phyloP scores from a whole-genome alignment of 179 eudicot genomes.

The Heliamphora pulchella region DNA sequence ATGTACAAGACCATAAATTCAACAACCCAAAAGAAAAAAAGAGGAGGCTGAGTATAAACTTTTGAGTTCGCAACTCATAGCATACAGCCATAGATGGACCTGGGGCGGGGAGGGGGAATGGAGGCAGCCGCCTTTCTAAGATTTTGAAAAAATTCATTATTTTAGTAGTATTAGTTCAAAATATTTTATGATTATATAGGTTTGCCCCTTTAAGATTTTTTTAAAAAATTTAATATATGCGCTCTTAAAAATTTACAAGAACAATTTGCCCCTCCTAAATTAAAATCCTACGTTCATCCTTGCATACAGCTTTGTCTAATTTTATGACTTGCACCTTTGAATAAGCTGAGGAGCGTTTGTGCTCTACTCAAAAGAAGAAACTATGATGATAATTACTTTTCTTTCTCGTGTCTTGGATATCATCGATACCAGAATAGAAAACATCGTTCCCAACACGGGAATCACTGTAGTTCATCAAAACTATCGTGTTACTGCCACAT shows the following conservation, averaged over 20 bases:
- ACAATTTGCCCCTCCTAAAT: too few relatives aligned
- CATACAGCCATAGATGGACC: too few relatives aligned
- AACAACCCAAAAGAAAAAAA: not conserved
- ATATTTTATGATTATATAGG: too few relatives aligned
- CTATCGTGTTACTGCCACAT: not conserved
- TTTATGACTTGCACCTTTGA: not conserved
- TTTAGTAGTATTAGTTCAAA: too few relatives aligned
- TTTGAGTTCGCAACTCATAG: not conserved
- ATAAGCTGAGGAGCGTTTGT: not conserved
- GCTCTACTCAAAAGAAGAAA: not conserved
- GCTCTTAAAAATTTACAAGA: too few relatives aligned
- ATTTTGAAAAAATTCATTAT: too few relatives aligned
- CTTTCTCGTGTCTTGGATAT: not conserved
- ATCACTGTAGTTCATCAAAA: not conserved
- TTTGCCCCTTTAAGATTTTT: too few relatives aligned
- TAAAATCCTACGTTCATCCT: not conserved
- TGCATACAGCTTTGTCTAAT: not conserved
- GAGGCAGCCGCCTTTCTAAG: too few relatives aligned
- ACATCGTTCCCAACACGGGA: not conserved
- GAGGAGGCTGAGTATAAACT: not conserved
- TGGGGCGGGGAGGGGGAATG: too few relatives aligned
- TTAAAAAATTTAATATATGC: too few relatives aligned
- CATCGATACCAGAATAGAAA: not conserved
- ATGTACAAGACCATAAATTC: not conserved
- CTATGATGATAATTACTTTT: not conserved